phyloP scores from a whole-genome alignment of 768 basidiomycete species.

The Macrolepiota dolichaula region DNA sequence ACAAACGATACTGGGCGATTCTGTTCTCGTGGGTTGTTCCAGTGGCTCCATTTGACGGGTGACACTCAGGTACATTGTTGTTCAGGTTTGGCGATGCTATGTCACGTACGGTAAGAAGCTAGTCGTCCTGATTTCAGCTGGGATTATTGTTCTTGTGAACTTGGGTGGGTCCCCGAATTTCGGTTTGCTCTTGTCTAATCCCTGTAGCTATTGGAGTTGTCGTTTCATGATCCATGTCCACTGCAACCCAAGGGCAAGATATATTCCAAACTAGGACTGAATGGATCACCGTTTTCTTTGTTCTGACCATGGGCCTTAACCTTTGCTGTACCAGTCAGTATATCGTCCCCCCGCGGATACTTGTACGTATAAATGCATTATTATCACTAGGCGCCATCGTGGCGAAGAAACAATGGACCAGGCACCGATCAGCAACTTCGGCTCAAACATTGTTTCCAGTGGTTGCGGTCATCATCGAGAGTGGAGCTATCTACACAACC shows the following conservation, averaged over 20 bases:
- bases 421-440: neutral
- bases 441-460: neutral
- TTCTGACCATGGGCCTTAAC: conserved; percentile 4
- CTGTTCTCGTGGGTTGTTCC: neutral
- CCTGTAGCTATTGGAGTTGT: neutral
- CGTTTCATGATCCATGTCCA: neutral
- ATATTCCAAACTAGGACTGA: neutral
- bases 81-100: conserved; percentile 5
- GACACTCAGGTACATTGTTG: neutral
- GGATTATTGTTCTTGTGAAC: neutral
- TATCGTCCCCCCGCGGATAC: neutral
- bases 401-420: neutral
- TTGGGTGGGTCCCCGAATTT: neutral
- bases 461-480: conserved; percentile 2
- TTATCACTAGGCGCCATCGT: neutral
- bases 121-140: neutral
- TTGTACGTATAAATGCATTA: neutral
- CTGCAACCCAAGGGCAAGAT: neutral
- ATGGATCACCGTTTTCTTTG: conserved; percentile 1
- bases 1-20: conserved; percentile 1
- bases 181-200: neutral
- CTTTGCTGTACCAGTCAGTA: conserved; percentile 5
- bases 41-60: neutral
- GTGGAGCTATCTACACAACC: conserved; percentile 4
- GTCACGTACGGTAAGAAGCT: neutral